These are phyloP conservation scores for Fibroporia radiculosa DNA, from an alignment of 768 basidiomycete genomes.

Conservation along the genomic window DNA sequence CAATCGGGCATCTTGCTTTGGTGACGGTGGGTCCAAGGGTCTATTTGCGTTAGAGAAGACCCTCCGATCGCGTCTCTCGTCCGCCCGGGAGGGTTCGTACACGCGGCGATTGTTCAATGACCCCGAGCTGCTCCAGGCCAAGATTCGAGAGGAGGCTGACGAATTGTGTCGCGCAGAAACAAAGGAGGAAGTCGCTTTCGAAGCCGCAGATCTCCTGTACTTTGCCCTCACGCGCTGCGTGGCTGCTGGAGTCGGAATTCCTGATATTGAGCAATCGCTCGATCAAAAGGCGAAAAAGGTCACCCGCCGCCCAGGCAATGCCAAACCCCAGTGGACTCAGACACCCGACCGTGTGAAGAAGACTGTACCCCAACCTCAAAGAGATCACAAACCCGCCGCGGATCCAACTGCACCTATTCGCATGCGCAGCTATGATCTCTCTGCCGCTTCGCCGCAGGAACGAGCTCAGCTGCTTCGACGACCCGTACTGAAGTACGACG, in stretches of 20 bases:
- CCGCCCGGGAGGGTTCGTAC: constrained; percentile 88
- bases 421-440: constrained; percentile 69
- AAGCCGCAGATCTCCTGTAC: constrained; percentile 92
- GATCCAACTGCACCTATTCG: constrained; percentile 46
- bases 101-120: constrained; percentile 84
- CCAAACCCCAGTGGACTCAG: constrained; percentile 73
- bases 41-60: constrained; percentile 76
- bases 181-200: constrained; percentile 82
- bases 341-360: constrained; percentile 19
- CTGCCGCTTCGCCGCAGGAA: constrained; percentile 38
- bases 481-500: constrained; percentile 80
- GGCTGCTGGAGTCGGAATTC: constrained; percentile 70
- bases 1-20: constrained; percentile 82
- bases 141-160: constrained; percentile 98
- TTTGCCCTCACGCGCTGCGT: constrained; percentile 85
- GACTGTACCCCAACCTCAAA: constrained; percentile 17
- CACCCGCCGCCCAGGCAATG: constrained; percentile 82
- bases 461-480: constrained; percentile 72
- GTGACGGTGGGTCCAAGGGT: constrained; percentile 54
- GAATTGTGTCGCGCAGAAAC: constrained; percentile 84
- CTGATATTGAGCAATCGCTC: constrained; percentile 77
- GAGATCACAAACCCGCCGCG: constrained; percentile 8
- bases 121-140: constrained; percentile 72
- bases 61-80: constrained; percentile 58
- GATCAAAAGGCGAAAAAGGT: constrained; percentile 83